A percentile compares a stretch with the other conserved stretches of the same genome.
These are phyloP conservation scores for Beauveria asiatica DNA, from an alignment of 2,329 filamentous ascomycete genomes.

Conservation along the genomic window DNA sequence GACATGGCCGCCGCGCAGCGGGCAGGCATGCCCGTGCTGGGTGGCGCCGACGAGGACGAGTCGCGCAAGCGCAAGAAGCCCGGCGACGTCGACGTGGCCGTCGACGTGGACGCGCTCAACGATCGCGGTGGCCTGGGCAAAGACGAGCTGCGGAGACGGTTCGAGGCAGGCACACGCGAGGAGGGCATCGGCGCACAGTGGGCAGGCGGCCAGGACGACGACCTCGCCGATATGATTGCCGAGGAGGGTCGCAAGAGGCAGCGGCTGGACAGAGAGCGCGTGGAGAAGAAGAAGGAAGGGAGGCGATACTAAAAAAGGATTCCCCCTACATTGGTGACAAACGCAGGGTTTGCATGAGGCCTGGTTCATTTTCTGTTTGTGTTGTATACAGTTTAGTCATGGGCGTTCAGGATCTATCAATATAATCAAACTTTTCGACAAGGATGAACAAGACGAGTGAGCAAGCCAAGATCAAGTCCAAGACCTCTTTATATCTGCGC, in stretches of 20 bases:
- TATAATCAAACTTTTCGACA: neutral
- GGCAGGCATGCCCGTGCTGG: conserved; percentile 61
- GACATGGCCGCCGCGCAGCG: conserved; percentile 57
- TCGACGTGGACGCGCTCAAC: conserved; percentile 75
- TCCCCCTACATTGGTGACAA: neutral
- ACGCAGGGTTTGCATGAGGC: neutral
- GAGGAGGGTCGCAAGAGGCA: conserved; percentile 84
- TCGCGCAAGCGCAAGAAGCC: conserved; percentile 86
- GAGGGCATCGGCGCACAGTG: conserved; percentile 61
- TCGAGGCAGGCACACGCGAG: conserved; percentile 61
- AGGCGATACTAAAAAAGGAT: neutral
- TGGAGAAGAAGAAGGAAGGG: conserved; percentile 51
- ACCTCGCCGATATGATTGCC: conserved; percentile 92
- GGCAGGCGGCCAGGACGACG: conserved; percentile 61
- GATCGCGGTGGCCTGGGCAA: conserved; percentile 71
- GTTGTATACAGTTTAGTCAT: neutral
- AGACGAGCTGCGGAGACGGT: conserved; percentile 71
- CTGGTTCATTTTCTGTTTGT: neutral
- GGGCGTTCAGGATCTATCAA: conserved; percentile 3
- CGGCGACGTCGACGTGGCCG: conserved; percentile 85
- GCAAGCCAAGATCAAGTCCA: neutral
- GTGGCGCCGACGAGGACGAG: conserved; percentile 58
- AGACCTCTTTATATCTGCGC: neutral
- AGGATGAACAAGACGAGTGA: neutral
- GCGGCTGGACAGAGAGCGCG: conserved; percentile 77